Evolutionary conservation across 495 filamentous ascomycete species (phyloP).

Genomic region (Podospora pseudocomata): DNA sequence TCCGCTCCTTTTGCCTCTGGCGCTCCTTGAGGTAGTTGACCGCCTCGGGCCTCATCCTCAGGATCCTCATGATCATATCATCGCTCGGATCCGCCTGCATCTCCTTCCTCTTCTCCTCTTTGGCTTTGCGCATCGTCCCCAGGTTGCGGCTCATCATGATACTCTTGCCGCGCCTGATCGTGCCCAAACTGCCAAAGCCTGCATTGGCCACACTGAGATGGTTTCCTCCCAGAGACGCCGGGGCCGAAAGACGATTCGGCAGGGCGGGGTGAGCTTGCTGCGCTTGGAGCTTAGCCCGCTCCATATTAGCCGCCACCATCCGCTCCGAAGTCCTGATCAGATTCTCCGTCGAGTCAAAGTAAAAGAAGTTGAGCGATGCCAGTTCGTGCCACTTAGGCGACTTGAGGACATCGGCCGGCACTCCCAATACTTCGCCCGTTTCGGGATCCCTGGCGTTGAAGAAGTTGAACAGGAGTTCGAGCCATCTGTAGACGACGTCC

Average conservation of each 20-base stretch:
- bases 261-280: constrained; percentile 29
- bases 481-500: constrained; percentile 93
- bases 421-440: constrained; percentile 79
- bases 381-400: constrained; percentile 98
- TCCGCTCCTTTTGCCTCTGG: constrained; percentile 87
- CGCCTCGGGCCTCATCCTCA: constrained; percentile 97
- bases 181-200: constrained; percentile 65
- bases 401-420: constrained; percentile 86
- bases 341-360: constrained; percentile 88
- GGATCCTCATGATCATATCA: constrained; percentile 94
- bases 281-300: constrained; percentile 64
- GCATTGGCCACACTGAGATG: constrained; percentile 24
- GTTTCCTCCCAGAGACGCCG: constrained; percentile 50
- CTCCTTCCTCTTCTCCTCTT: constrained; percentile 92
- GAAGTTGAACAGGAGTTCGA: constrained; percentile 87
- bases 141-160: constrained; percentile 95
- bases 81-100: constrained; percentile 95
- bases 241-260: constrained; percentile 69
- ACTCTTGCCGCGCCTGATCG: constrained; percentile 77
- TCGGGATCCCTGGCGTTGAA: constrained; percentile 93
- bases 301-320: constrained; percentile 87
- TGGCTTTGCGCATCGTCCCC: constrained; percentile 91
- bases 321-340: constrained; percentile 89
- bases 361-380: constrained; percentile 94
- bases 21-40: constrained; percentile 82